Percentiles rank a stretch among this genome's conserved stretches.
phyloP scores from a whole-genome alignment of 768 basidiomycete species.

The Austroboletus festivus region DNA sequence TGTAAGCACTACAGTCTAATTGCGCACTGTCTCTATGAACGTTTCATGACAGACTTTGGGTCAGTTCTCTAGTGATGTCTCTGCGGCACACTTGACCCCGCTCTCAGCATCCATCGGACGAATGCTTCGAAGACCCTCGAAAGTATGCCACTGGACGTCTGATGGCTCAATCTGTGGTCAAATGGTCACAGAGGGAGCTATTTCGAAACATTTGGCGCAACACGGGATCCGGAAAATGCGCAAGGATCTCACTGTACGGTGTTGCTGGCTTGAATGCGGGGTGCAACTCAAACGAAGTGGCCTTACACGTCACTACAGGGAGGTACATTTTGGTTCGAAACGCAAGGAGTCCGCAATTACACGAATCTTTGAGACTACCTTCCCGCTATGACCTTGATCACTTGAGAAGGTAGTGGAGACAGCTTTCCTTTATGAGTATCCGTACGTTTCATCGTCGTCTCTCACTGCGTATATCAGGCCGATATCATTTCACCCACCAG shows the following conservation, averaged over 20 bases:
- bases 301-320: conserved; percentile 11
- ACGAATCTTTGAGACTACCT: background rate
- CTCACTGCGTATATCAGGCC: too few species aligned
- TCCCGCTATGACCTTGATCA: background rate
- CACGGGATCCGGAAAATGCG: conserved; percentile 11
- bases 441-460: too few species aligned
- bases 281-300: background rate
- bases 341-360: background rate
- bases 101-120: background rate
- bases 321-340: conserved; percentile 14
- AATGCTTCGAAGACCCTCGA: background rate
- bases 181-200: background rate
- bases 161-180: conserved; percentile 1
- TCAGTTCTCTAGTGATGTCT: background rate
- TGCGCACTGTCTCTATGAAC: background rate
- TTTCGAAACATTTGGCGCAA: conserved; percentile 8
- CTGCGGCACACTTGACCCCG: background rate
- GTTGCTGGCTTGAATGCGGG: conserved; percentile 11
- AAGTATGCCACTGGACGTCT: background rate
- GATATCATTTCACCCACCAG: too few species aligned
- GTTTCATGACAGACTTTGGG: background rate
- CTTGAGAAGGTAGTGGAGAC: background rate
- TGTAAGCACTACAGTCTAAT: conserved; percentile 3
- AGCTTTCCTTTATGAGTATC: too few species aligned
- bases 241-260: background rate